These are phyloP conservation scores for Melanomma pulvis-pyrius DNA, from an alignment of 495 filamentous ascomycete species.

Conservation along the genomic window DNA sequence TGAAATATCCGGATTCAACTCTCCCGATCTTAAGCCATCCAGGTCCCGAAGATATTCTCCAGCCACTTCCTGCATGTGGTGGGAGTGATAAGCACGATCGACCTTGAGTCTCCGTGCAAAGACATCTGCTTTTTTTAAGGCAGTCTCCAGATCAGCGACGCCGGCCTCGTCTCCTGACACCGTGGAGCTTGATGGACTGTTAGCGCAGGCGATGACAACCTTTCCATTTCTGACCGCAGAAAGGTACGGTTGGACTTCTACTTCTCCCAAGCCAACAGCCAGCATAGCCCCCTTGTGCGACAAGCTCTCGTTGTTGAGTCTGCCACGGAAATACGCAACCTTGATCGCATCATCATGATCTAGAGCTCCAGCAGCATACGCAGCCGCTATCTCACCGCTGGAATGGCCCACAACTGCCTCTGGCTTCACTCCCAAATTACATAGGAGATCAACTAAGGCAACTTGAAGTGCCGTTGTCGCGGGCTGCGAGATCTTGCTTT, in stretches of 20 bases:
- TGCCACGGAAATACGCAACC: constrained; percentile 3
- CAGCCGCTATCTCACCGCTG: constrained; percentile 29
- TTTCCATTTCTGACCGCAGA: background rate
- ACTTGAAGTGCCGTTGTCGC: constrained; percentile 19
- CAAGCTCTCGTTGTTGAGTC: background rate
- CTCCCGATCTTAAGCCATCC: no score
- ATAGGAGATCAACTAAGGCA: constrained; percentile 21
- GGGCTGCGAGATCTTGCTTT: background rate
- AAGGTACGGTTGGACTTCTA: background rate
- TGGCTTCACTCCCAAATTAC: constrained; percentile 1
- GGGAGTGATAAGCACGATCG: constrained; percentile 45
- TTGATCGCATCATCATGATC: background rate
- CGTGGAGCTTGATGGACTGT: constrained; percentile 10
- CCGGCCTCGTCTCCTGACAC: background rate
- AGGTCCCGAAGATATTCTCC: constrained; percentile 17
- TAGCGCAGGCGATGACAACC: constrained; percentile 6
- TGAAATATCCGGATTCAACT: no score
- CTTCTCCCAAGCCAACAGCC: constrained; percentile 8
- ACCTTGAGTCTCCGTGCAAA: constrained; percentile 40
- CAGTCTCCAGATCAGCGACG: background rate
- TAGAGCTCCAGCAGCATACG: constrained; percentile 18
- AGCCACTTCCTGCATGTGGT: constrained; percentile 41
- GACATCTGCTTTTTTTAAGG: constrained; percentile 5
- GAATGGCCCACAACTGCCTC: constrained; percentile 22
- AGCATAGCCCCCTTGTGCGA: constrained; percentile 6